Evolutionary conservation across 1,139 yeast genomes (phyloP).

Genomic region (Suhomyces bokatorum): DNA sequence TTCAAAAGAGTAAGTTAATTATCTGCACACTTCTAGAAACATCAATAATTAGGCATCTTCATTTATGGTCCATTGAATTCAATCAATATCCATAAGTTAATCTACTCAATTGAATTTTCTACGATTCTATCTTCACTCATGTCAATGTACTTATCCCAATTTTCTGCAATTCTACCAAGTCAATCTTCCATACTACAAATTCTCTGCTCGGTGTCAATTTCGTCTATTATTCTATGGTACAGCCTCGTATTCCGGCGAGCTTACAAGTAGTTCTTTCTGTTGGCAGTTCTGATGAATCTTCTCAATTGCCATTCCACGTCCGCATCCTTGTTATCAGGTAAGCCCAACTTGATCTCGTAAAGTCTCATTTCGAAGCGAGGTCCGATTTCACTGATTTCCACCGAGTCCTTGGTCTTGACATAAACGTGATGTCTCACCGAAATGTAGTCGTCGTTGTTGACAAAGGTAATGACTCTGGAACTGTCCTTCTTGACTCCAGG

Average conservation of each 20-base stretch:
- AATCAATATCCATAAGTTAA: too few relatives aligned
- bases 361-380: slow-evolving; percentile 98
- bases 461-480: slow-evolving; percentile 86
- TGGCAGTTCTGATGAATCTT: slow-evolving; percentile 91
- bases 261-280: slow-evolving; percentile 80
- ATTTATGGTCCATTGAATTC: too few relatives aligned
- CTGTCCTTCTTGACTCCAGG: slow-evolving; percentile 94
- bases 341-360: slow-evolving; percentile 84
- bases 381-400: slow-evolving; percentile 93
- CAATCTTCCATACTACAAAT: too few relatives aligned
- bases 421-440: slow-evolving; percentile 94
- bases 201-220: neutral
- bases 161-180: neutral
- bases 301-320: slow-evolving; percentile 96
- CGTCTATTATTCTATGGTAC: slow-evolving; percentile 2
- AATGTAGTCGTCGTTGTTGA: slow-evolving; percentile 87
- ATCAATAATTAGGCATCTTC: too few relatives aligned
- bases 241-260: slow-evolving; percentile 2
- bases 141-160: too few relatives aligned
- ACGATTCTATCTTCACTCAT: too few relatives aligned
- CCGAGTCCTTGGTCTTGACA: slow-evolving; percentile 83
- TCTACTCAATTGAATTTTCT: too few relatives aligned
- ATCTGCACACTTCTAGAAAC: too few relatives aligned
- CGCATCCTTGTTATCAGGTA: slow-evolving; percentile 94
- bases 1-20: too few relatives aligned